Evolutionary conservation across 2,329 filamentous ascomycete genomes (phyloP).

Genomic region (Didymella arachidicola): DNA sequence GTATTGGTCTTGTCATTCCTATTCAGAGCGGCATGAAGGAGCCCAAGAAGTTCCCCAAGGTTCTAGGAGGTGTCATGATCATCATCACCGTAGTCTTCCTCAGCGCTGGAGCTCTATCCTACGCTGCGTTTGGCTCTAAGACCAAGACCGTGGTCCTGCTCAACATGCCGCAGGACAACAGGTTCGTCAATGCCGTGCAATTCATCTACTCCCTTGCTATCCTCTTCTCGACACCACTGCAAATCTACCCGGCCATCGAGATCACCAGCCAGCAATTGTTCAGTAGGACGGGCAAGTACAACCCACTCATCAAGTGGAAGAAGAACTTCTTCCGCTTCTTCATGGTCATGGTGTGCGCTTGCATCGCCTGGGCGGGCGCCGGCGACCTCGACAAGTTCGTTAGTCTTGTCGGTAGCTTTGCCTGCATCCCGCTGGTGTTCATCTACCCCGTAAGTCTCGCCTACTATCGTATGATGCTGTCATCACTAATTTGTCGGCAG

Average conservation of each 20-base stretch:
- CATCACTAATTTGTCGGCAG: conserved; percentile 60
- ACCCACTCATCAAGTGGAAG: conserved; percentile 99
- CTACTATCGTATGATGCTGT: not conserved
- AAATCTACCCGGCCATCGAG: conserved; percentile 96
- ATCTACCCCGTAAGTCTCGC: conserved; percentile 85
- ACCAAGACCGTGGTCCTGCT: conserved; percentile 97
- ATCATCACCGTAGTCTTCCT: conserved; percentile 92
- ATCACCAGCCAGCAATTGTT: conserved; percentile 96
- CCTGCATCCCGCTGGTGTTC: conserved; percentile 94
- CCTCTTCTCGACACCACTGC: conserved; percentile 89
- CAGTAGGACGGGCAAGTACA: conserved; percentile 94
- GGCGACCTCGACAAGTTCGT: conserved; percentile 98
- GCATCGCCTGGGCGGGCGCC: conserved; percentile 90
- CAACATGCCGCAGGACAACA: conserved; percentile 94
- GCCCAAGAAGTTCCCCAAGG: conserved; percentile 86
- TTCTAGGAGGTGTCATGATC: conserved; percentile 90
- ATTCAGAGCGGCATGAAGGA: conserved; percentile 97
- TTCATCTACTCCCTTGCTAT: conserved; percentile 99
- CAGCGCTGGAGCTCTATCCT: conserved; percentile 89
- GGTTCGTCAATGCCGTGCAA: conserved; percentile 93
- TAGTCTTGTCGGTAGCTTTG: conserved; percentile 93
- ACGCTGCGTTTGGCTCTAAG: conserved; percentile 92
- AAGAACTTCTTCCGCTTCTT: conserved; percentile 98
- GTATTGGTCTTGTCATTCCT: conserved; percentile 95
- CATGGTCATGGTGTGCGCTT: conserved; percentile 83